A percentile compares a stretch with the other conserved stretches of the same genome.
Evolutionary conservation across 1,284 basidiomycete genomes (phyloP).

Genomic region (Ceratobasidium sp.): DNA sequence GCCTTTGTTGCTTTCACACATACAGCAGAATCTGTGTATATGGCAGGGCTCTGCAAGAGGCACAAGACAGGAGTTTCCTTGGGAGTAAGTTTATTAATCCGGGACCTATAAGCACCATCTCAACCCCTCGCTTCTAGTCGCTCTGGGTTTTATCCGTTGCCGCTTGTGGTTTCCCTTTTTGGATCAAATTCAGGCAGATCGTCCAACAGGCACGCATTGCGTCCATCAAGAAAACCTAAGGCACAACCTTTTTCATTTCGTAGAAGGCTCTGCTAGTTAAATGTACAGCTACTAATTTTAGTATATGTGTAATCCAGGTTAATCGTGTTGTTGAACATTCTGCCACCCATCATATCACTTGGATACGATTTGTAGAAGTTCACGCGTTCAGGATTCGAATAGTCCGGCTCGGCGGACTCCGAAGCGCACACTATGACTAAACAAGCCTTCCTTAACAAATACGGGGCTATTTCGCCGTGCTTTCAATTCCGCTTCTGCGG

Average conservation of each 20-base stretch:
- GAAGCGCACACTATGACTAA: not conserved
- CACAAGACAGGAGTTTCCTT: slow-evolving; percentile 64
- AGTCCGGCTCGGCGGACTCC: not conserved
- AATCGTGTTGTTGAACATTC: not conserved
- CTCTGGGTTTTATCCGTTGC: slow-evolving; percentile 63
- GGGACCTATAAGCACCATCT: not conserved
- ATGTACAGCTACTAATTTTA: not conserved
- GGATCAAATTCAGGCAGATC: slow-evolving; percentile 62
- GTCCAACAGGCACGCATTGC: slow-evolving; percentile 75
- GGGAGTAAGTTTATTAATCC: slow-evolving; percentile 60
- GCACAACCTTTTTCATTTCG: not conserved
- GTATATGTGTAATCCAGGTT: not conserved
- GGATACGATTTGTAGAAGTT: not conserved
- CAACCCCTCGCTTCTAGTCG: slow-evolving; percentile 41
- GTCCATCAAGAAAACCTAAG: slow-evolving; percentile 70
- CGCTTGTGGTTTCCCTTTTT: slow-evolving; percentile 65
- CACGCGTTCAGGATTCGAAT: not conserved
- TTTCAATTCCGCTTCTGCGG: not conserved
- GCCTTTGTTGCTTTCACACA: slow-evolving; percentile 58
- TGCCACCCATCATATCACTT: slow-evolving; percentile 11
- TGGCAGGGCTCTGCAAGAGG: slow-evolving; percentile 62
- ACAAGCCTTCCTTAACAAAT: not conserved
- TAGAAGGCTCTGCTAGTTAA: not conserved
- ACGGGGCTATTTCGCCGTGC: not conserved
- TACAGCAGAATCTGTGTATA: slow-evolving; percentile 64